These are phyloP conservation scores for Exobasidium cylindrosporum DNA, from an alignment of 1,284 basidiomycete genomes.

Conservation along the genomic window DNA sequence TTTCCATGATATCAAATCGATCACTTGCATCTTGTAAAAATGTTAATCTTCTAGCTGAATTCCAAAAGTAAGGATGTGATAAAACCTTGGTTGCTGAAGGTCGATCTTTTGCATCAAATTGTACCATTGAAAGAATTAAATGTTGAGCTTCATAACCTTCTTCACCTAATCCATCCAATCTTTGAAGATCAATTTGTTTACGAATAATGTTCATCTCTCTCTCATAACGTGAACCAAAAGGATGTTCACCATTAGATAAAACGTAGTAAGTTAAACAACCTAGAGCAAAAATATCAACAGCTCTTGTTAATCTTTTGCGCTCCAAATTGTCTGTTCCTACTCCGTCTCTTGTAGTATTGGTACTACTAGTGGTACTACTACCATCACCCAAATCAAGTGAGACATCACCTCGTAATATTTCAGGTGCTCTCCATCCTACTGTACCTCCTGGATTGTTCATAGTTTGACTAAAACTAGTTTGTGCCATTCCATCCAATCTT, in stretches of 20 bases:
- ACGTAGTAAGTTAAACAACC: constrained; percentile 53
- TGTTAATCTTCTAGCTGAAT: constrained; percentile 73
- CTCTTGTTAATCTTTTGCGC: constrained; percentile 41
- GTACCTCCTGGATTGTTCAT: constrained; percentile 52
- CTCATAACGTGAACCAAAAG: constrained; percentile 51
- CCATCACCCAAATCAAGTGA: constrained; percentile 37
- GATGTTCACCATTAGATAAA: constrained; percentile 50
- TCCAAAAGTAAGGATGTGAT: constrained; percentile 96
- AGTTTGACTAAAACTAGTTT: constrained; percentile 52
- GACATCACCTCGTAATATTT: constrained; percentile 48
- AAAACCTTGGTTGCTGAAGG: constrained; percentile 83
- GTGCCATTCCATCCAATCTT: constrained; percentile 47
- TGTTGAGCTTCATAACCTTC: constrained; percentile 52
- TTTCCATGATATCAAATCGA: constrained; percentile 94
- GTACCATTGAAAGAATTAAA: constrained; percentile 46
- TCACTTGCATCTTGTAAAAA: constrained; percentile 97
- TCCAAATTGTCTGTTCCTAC: constrained; percentile 19
- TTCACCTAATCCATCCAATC: constrained; percentile 44
- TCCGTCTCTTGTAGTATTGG: constrained; percentile 17
- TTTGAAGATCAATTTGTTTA: constrained; percentile 30
- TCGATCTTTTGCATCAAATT: constrained; percentile 58
- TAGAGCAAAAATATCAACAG: constrained; percentile 53
- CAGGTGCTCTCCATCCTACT: constrained; percentile 53
- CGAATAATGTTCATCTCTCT: constrained; percentile 54
- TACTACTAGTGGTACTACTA: constrained; percentile 22